Evolutionary conservation across 108 stramenopile genomes (phyloP).

Genomic region (Pseudonitzschia pungens): DNA sequence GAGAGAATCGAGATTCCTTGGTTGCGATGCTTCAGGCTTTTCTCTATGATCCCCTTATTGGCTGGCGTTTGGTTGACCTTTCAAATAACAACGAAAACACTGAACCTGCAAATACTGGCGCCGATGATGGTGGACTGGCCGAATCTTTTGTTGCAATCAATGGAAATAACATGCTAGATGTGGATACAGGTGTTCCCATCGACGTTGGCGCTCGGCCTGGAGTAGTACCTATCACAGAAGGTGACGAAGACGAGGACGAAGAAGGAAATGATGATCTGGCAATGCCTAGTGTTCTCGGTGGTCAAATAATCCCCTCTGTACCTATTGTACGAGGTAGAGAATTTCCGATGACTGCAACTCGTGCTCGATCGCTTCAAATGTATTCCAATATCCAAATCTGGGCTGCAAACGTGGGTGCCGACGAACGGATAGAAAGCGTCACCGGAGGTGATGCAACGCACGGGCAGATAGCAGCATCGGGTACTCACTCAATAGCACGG

Average conservation of each 20-base stretch:
- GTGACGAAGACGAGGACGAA: slow-evolving; percentile 48
- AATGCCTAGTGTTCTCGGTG: slow-evolving; percentile 1
- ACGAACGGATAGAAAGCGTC: slow-evolving; percentile 68
- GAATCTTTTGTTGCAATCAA: slow-evolving; percentile 1
- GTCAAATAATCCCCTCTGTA: slow-evolving; percentile 1
- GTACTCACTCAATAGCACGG: slow-evolving; percentile 51
- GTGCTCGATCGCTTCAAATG: slow-evolving; percentile 60
- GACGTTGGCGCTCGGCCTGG: slow-evolving; percentile 21
- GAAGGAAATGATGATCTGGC: slow-evolving; percentile 25
- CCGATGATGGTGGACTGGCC: slow-evolving; percentile 3
- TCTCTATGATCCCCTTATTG: slow-evolving; percentile 99
- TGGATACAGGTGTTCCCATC: slow-evolving; percentile 27
- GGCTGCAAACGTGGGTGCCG: slow-evolving; percentile 63
- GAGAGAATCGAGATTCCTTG: slow-evolving; percentile 94
- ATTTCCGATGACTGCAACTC: slow-evolving; percentile 18
- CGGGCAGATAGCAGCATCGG: slow-evolving; percentile 36
- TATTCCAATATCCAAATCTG: slow-evolving; percentile 71
- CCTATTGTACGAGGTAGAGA: slow-evolving; percentile 2
- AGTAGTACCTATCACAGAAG: slow-evolving; percentile 46
- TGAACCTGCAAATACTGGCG: slow-evolving; percentile 13
- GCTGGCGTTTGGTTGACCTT: slow-evolving; percentile 91
- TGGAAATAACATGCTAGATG: slow-evolving; percentile 13
- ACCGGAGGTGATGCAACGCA: slow-evolving; percentile 44
- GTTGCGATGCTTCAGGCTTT: slow-evolving; percentile 99
- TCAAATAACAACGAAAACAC: slow-evolving; percentile 14